Evolutionary conservation across 345 rosid species (phyloP), one percentile per base, ranked within the genome.

Genomic region (Populus simonii): DNA sequence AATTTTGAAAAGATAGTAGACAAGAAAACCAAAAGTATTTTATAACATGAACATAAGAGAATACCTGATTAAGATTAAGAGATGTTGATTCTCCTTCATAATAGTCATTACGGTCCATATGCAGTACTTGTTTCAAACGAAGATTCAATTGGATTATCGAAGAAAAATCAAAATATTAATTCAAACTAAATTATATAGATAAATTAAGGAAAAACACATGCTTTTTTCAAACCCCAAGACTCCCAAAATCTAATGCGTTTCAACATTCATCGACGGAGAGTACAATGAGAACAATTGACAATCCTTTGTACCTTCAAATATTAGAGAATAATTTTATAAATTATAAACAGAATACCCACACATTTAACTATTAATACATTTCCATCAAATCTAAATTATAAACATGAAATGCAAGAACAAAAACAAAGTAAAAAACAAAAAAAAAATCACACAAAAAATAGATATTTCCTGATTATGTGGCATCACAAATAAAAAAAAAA

Each of bases 21-120:
- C 13, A 25, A 68, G 15, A 23, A 3, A 27, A 53, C 49, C 6
- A 5, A 41, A 9, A 41, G 17, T 31, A 29, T 31, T 10, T 1
- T 20, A 53, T 9, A 70, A 31, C 27, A 11, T 47, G 36, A 33
- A 3, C 15, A 74, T 75, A 15, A 74, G 65, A 39, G 47, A 36
- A 77, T 67, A 94, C 91, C 97, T 93, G 98, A 35, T 80, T 89
- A 73, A 92, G 97, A 86, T 92, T 93, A 68, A 93, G 92, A 72
- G 98, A 93, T 13, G 92, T 76, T 20, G 93, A 93, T 71, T 84
- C 97, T 74, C 91, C 97, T 68, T 97, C 95, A 78, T 93, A 93
- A 72, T 92, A 93, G 83, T 92, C 94, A 79, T 92, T 93, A 74
- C 90, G 87, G 62, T 93, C 93, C 97, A 93, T 92, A 69, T 92